These are phyloP conservation scores for Solanum corneliomulleri DNA, from an alignment of 257 asterid genomes.

Conservation along the genomic window DNA sequence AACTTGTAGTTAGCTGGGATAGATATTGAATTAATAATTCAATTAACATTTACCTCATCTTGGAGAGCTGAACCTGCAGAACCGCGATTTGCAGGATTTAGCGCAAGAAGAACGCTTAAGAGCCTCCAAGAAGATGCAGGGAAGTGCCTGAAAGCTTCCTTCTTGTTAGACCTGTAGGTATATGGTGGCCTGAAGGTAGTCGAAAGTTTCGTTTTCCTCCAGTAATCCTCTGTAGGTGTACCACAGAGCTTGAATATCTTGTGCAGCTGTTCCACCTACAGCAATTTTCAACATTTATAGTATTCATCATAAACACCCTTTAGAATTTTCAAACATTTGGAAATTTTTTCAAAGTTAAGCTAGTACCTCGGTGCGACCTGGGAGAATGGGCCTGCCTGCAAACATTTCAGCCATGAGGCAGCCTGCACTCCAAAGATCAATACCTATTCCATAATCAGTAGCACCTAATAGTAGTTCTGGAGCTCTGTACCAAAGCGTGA, in stretches of 20 bases:
- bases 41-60: slow-evolving; percentile 24
- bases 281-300: background rate
- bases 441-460: slow-evolving; percentile 62
- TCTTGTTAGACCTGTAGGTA: slow-evolving; percentile 33
- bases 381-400: slow-evolving; percentile 62
- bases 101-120: slow-evolving; percentile 42
- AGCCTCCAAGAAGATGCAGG: slow-evolving; percentile 55
- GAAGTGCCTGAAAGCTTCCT: slow-evolving; percentile 42
- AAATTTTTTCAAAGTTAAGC: background rate
- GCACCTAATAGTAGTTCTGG: slow-evolving; percentile 77
- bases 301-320: background rate
- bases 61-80: slow-evolving; percentile 50
- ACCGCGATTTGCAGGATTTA: slow-evolving; percentile 53
- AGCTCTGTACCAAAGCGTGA: slow-evolving; percentile 85
- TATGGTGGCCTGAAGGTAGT: slow-evolving; percentile 63
- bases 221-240: slow-evolving; percentile 63
- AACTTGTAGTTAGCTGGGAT: background rate
- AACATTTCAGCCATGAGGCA: slow-evolving; percentile 92
- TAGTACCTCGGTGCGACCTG: slow-evolving; percentile 76
- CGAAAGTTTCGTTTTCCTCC: slow-evolving; percentile 34
- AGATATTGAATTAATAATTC: background rate
- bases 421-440: slow-evolving; percentile 87
- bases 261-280: slow-evolving; percentile 75
- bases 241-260: slow-evolving; percentile 75
- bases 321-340: background rate